Percentiles rank a stretch among this genome's conserved stretches.
These are phyloP conservation scores for Suillus bovinus DNA, from an alignment of 768 basidiomycete genomes.

Conservation along the genomic window DNA sequence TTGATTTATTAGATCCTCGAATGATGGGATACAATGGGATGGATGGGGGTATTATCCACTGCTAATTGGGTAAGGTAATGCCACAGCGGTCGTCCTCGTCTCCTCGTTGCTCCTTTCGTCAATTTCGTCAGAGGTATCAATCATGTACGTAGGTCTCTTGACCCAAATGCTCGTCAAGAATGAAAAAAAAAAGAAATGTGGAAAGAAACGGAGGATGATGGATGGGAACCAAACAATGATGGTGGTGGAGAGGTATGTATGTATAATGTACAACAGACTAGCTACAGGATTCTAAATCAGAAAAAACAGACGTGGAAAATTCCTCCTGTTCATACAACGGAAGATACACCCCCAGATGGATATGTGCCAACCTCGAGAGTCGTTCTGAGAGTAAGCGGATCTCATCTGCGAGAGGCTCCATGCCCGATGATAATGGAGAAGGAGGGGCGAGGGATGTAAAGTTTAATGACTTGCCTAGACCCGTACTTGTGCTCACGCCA, in stretches of 20 bases:
- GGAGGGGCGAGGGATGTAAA: constrained; percentile 13
- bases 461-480: constrained; percentile 30
- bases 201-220: neutral
- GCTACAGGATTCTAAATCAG: neutral
- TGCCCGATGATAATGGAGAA: constrained; percentile 47
- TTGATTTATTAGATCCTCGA: neutral
- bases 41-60: constrained; percentile 6
- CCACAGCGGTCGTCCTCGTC: neutral
- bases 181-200: constrained; percentile 2
- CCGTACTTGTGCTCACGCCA: constrained; percentile 23
- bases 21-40: neutral
- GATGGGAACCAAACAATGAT: neutral
- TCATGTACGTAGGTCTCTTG: neutral
- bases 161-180: constrained; percentile 9
- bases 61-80: constrained; percentile 1
- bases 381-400: constrained; percentile 64
- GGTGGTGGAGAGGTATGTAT: neutral
- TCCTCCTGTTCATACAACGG: constrained; percentile 74
- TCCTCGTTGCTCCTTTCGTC: constrained; percentile 4
- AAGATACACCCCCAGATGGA: constrained; percentile 76
- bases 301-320: constrained; percentile 36
- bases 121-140: constrained; percentile 1
- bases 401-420: constrained; percentile 74
- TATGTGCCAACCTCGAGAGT: constrained; percentile 67
- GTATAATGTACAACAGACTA: constrained; percentile 4